These are phyloP conservation scores for Samsoniella hepiali DNA, from an alignment of 2,329 filamentous ascomycete genomes.

Conservation along the genomic window DNA sequence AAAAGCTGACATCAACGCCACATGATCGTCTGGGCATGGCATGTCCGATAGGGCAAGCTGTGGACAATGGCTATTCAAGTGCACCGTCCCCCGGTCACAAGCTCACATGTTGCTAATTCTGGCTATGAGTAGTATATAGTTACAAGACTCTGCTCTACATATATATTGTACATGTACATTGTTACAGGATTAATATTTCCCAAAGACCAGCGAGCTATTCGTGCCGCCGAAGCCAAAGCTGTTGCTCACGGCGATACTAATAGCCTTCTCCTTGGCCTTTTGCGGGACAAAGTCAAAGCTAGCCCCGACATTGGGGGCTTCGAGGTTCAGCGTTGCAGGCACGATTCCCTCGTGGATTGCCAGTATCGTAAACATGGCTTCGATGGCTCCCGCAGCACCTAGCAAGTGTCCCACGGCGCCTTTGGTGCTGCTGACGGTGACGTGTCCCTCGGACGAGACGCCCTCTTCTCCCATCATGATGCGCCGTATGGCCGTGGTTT, in stretches of 20 bases:
- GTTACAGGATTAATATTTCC: conserved; percentile 25
- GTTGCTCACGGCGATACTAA: conserved; percentile 80
- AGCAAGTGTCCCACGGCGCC: conserved; percentile 88
- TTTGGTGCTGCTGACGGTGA: conserved; percentile 92
- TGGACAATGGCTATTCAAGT: not conserved
- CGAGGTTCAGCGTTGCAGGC: conserved; percentile 83
- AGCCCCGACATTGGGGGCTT: conserved; percentile 62
- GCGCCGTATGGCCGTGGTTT: conserved; percentile 76
- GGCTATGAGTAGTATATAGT: too few species aligned
- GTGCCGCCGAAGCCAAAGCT: conserved; percentile 98
- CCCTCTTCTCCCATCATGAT: conserved; percentile 74
- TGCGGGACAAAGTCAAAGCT: conserved; percentile 83
- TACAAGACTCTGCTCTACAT: not conserved
- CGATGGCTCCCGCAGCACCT: conserved; percentile 85
- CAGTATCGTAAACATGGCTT: conserved; percentile 81
- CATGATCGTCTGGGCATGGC: too few species aligned
- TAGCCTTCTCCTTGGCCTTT: conserved; percentile 63
- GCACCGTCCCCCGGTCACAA: too few species aligned
- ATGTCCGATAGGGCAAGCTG: not conserved
- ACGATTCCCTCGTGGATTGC: conserved; percentile 78
- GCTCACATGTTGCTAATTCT: too few species aligned
- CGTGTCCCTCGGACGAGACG: conserved; percentile 53
- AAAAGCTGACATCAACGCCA: too few species aligned
- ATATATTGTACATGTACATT: not conserved
- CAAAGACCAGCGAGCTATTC: conserved; percentile 85